A percentile compares a stretch with the other conserved stretches of the same genome.
Conservation (phyloP, 2,329 filamentous ascomycete genomes). For the Ceratocystis harringtonii region DNA sequence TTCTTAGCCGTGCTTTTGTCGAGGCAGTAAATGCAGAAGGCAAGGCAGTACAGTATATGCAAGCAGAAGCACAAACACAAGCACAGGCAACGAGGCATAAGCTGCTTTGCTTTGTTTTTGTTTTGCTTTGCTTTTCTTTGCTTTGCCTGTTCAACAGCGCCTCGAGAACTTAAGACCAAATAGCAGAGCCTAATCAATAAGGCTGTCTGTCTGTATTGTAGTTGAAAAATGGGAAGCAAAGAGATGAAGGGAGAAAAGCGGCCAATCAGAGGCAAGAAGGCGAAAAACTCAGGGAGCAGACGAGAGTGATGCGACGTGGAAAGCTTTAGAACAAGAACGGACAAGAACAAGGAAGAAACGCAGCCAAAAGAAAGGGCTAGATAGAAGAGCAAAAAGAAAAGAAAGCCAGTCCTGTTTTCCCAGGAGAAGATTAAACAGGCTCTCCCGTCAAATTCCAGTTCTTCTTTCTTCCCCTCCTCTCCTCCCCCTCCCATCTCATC, state of each 20-base stretch:
- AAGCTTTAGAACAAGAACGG: not conserved
- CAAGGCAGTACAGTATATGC: no score
- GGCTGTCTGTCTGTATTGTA: no score
- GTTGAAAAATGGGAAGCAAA: not conserved
- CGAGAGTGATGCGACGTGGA: not conserved
- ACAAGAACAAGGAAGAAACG: not conserved
- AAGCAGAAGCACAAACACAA: no score
- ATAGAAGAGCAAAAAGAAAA: slow-evolving; percentile 7
- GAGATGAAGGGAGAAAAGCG: not conserved
- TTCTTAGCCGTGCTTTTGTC: not conserved
- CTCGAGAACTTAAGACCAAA: no score
- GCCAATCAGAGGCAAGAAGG: not conserved
- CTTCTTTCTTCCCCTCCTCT: not conserved
- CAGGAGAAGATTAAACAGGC: slow-evolving; percentile 1
- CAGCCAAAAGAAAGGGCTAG: not conserved
- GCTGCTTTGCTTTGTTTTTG: no score
- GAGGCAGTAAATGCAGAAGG: no score
- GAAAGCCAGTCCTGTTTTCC: not conserved
- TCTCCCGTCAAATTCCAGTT: not conserved
- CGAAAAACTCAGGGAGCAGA: not conserved
- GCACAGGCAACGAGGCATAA: no score
- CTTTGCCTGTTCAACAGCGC: no score
- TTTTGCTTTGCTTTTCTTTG: no score
- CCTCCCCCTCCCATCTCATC: not conserved
- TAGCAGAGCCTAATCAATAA: no score